Base-by-base conservation (phyloP, 2,329 filamentous ascomycete genomes). In the Epichloe brachyelytri region DNA sequence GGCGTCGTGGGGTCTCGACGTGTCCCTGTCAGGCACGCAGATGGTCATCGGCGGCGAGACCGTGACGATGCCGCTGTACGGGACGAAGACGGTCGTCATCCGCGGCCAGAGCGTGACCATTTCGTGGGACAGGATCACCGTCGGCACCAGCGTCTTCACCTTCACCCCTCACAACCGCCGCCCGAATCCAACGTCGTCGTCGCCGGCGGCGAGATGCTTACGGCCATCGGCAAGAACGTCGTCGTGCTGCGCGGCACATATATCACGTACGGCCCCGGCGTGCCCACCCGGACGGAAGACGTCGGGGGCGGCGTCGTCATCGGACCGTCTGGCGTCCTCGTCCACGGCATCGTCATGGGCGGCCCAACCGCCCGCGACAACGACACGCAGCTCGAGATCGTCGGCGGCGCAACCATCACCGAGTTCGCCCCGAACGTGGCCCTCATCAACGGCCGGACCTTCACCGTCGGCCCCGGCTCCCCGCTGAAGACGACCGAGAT, bases 231-330 rank as follows among this genome's bases (percentile, higher is more conserved):
- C 15, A 57, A 60, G 14, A 68, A 66, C 12, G 58, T 69, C 15
- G 64, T 71, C 7, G 63, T 75, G 14, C 59, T 75, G 20, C 63
- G 66, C 46, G 68, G 67, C 5, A 69, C 65, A 3, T 74, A 71
- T 6, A 62, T 76, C 48, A 74, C 70, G 1, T 77, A 78, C 54
- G 70, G 70, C 1, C 59, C 64, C 0, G 59, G 56, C 30, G 60
- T 63, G 3, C 54, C 66, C 3, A 60, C 58, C 1, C 60, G 62
- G 0, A 68, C 68, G 0, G 64, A 66, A 14, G 63, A 72, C 2
- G 59, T 83, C 26, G 75, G 74, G 15, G 74, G 77, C 40, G 73
- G 71, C 4, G 65, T 82, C 54, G 68, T 71, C 2, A 66, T 82
- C 48, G 76, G 72, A 0, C 71, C 75, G 3, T 61, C 60, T 0